Conservation (phyloP, 1,284 basidiomycete species). For the Leccinum griseonigrum region DNA sequence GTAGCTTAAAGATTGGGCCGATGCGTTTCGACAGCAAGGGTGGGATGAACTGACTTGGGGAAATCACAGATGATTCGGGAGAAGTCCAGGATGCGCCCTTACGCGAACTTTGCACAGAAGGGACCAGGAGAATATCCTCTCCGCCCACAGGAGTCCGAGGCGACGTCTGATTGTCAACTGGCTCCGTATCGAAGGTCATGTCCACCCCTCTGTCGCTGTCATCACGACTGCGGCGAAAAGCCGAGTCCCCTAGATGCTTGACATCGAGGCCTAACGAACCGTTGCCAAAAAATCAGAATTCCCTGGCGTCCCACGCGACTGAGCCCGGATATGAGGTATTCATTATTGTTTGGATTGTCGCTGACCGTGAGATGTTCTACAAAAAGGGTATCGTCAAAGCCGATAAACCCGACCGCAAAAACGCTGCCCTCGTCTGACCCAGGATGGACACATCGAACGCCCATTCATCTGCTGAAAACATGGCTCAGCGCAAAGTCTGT, state of each 20-base stretch:
- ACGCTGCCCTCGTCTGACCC: constrained; percentile 17
- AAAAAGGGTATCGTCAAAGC: constrained; percentile 27
- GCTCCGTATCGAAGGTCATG: constrained; percentile 25
- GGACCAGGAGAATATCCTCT: constrained; percentile 15
- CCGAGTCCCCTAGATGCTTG: constrained; percentile 11
- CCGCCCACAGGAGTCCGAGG: constrained; percentile 29
- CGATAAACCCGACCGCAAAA: constrained; percentile 27
- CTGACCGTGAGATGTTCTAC: constrained; percentile 22
- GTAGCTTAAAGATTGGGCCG: constrained; percentile 2
- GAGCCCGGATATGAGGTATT: constrained; percentile 24
- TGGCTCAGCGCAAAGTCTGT: constrained; percentile 10
- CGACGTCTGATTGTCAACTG: constrained; percentile 26
- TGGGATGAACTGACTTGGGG: constrained; percentile 24
- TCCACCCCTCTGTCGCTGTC: constrained; percentile 10
- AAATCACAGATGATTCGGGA: constrained; percentile 11
- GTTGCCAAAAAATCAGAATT: background rate
- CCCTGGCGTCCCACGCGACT: constrained; percentile 1
- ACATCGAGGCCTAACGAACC: constrained; percentile 1
- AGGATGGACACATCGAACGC: constrained; percentile 19
- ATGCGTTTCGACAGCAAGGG: constrained; percentile 25
- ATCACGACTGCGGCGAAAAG: constrained; percentile 2
- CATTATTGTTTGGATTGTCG: constrained; percentile 28
- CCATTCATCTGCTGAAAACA: constrained; percentile 30
- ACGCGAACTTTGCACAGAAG: background rate
- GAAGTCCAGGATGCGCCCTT: background rate